phyloP scores from a whole-genome alignment of 768 basidiomycete species.

The Podaxis sp. region DNA sequence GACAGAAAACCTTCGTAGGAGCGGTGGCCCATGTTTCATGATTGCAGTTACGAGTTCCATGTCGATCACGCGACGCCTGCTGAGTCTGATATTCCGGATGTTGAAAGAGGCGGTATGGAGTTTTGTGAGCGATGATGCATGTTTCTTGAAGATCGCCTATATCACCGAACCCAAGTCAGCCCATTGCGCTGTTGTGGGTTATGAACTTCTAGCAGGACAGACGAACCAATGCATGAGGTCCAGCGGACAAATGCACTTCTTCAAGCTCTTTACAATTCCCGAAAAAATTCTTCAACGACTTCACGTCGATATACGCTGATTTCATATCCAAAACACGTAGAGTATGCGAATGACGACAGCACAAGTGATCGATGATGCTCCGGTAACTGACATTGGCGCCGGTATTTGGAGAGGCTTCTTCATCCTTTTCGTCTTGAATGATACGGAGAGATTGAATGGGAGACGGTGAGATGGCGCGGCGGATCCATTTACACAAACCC shows the following conservation, averaged over 20 bases:
- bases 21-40: slow-evolving; percentile 23
- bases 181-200: neutral
- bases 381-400: slow-evolving; percentile 27
- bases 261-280: slow-evolving; percentile 32
- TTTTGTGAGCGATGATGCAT: slow-evolving; percentile 17
- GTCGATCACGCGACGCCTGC: slow-evolving; percentile 19
- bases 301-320: slow-evolving; percentile 28
- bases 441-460: slow-evolving; percentile 33
- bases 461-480: slow-evolving; percentile 31
- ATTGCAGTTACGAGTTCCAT: slow-evolving; percentile 22
- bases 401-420: slow-evolving; percentile 1
- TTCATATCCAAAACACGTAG: slow-evolving; percentile 32
- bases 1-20: slow-evolving; percentile 29
- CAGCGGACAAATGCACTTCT: slow-evolving; percentile 30
- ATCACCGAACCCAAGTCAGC: neutral
- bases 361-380: slow-evolving; percentile 38
- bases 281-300: slow-evolving; percentile 28
- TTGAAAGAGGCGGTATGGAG: slow-evolving; percentile 33
- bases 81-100: slow-evolving; percentile 29
- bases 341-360: slow-evolving; percentile 27
- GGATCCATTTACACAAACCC: slow-evolving; percentile 40
- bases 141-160: slow-evolving; percentile 27
- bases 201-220: slow-evolving; percentile 10
- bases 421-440: slow-evolving; percentile 20
- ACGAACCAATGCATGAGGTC: slow-evolving; percentile 31